Conservation (phyloP, 768 basidiomycete species). For the Serpula lacrymans region DNA sequence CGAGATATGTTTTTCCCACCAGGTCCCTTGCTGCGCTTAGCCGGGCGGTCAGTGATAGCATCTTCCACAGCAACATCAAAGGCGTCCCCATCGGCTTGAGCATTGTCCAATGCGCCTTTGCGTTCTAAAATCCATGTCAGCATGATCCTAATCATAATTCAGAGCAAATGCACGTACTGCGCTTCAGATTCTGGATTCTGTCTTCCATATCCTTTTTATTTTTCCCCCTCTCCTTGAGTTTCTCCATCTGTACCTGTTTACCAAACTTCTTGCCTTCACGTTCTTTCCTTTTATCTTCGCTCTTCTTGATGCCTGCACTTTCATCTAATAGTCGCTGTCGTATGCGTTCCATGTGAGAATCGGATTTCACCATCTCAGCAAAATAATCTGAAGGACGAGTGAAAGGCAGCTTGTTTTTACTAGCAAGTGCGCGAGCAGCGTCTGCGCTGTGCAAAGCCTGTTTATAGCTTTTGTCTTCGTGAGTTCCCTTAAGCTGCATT, state of each 20-base stretch:
- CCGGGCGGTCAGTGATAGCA: slow-evolving; percentile 71
- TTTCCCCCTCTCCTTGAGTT: slow-evolving; percentile 83
- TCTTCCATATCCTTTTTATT: slow-evolving; percentile 93
- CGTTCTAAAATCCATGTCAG: slow-evolving; percentile 53
- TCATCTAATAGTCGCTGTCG: slow-evolving; percentile 90
- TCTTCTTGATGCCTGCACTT: slow-evolving; percentile 80
- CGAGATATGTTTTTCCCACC: slow-evolving; percentile 45
- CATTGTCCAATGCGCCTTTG: slow-evolving; percentile 74
- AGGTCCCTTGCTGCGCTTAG: slow-evolving; percentile 43
- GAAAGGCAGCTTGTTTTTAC: slow-evolving; percentile 77
- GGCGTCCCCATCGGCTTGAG: slow-evolving; percentile 55
- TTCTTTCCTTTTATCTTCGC: slow-evolving; percentile 88
- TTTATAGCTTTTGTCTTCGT: slow-evolving; percentile 75
- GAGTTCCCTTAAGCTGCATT: not conserved
- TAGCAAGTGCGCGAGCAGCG: slow-evolving; percentile 71
- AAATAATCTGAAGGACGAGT: slow-evolving; percentile 93
- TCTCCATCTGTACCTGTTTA: slow-evolving; percentile 95
- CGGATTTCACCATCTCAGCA: slow-evolving; percentile 98
- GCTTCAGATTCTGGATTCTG: slow-evolving; percentile 79
- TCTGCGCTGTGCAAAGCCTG: slow-evolving; percentile 87
- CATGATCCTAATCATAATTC: no score
- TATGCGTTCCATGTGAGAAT: slow-evolving; percentile 96
- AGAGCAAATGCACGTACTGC: slow-evolving; percentile 59
- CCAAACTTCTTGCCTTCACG: slow-evolving; percentile 97
- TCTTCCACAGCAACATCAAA: slow-evolving; percentile 93